Evolutionary conservation across 169 alveolate species (phyloP).

Genomic region (Fabrea salina): DNA sequence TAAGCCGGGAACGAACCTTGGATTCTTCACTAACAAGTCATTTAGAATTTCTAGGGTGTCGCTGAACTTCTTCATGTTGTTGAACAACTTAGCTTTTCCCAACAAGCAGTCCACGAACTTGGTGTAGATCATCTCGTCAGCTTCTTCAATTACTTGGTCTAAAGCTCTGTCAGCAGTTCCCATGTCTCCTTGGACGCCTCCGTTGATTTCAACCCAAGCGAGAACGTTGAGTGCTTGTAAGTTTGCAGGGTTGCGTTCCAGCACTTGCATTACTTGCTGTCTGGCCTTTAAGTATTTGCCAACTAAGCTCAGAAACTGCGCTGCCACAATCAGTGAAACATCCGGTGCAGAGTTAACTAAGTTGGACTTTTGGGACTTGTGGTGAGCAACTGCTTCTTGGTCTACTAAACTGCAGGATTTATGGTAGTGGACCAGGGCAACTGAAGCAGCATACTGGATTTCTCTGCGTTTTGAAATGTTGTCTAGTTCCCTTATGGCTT

Average conservation of each 20-base stretch:
- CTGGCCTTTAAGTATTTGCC: slow-evolving; percentile 58
- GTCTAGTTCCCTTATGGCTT: slow-evolving; percentile 81
- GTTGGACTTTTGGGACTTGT: slow-evolving; percentile 58
- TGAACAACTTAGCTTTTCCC: slow-evolving; percentile 72
- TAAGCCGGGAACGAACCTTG: slow-evolving; percentile 71
- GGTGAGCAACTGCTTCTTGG: slow-evolving; percentile 76
- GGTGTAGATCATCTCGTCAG: slow-evolving; percentile 49
- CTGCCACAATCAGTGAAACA: slow-evolving; percentile 61
- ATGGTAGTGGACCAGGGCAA: slow-evolving; percentile 69
- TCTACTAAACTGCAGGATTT: slow-evolving; percentile 73
- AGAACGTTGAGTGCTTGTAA: background rate
- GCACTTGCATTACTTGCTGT: slow-evolving; percentile 48
- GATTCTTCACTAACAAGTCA: slow-evolving; percentile 64
- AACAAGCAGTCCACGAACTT: slow-evolving; percentile 70
- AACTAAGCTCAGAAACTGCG: slow-evolving; percentile 53
- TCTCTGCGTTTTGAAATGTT: slow-evolving; percentile 68
- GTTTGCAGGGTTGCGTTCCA: slow-evolving; percentile 43
- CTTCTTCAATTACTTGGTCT: slow-evolving; percentile 64
- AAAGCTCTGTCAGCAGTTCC: slow-evolving; percentile 54
- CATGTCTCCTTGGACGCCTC: slow-evolving; percentile 36
- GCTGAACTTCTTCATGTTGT: slow-evolving; percentile 68
- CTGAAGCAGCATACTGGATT: slow-evolving; percentile 65
- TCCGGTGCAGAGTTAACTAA: slow-evolving; percentile 67
- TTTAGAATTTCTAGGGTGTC: slow-evolving; percentile 68
- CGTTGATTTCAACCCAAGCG: slow-evolving; percentile 68